Base-by-base conservation (phyloP, 2,329 filamentous ascomycete species). In the Corinectria fuckeliana region DNA sequence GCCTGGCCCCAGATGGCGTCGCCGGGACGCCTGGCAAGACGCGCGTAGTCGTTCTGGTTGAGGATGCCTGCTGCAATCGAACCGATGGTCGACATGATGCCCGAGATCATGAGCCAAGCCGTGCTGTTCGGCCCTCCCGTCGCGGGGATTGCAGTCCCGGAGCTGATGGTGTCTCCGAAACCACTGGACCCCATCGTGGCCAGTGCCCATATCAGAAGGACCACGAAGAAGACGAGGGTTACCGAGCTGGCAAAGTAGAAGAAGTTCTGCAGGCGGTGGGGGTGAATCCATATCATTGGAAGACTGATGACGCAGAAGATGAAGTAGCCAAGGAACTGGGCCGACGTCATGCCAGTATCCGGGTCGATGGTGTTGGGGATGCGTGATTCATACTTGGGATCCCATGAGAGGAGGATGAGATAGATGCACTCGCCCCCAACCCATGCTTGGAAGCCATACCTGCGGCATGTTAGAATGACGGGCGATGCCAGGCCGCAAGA, bases 391-490 rank as follows among this genome's bases (percentile, higher is more conserved):
- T 81, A 71, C 7, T 72, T 71, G 10, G 79, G 79, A 63, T 78
- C 78, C 68, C 80, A 78, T 2, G 81, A 78, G 10, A 78, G 75
- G 5, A 82, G 71, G 50, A 79, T 78, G 42, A 82, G 72, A 50
- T 81, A 79, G 54, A 81, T 62, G 48, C 78, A 81, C 65, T 80
- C 72, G 3, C 80, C 80, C 11, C 80, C 80, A 38, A 81, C 76
- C 77, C 78, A 82, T 4, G 78, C 75, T 50, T 80, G 78, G 56
- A 81, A 80, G 14, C 74, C 78, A 51, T 78, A 78, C 76, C 75
- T 76, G 16, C 47, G 20, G 32, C n/a, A 58, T 10, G 45, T 64
- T 44, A 58, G 56, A 3, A 39, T 26, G 4, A 21, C 9, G 13
- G 1, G 14, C 10, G 38, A 16, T 18, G 8, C 2, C 5, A n/a